A percentile compares a stretch with the other conserved stretches of the same genome.
Evolutionary conservation across 2,329 filamentous ascomycete species (phyloP).

Genomic region (Aspergillus sergii): DNA sequence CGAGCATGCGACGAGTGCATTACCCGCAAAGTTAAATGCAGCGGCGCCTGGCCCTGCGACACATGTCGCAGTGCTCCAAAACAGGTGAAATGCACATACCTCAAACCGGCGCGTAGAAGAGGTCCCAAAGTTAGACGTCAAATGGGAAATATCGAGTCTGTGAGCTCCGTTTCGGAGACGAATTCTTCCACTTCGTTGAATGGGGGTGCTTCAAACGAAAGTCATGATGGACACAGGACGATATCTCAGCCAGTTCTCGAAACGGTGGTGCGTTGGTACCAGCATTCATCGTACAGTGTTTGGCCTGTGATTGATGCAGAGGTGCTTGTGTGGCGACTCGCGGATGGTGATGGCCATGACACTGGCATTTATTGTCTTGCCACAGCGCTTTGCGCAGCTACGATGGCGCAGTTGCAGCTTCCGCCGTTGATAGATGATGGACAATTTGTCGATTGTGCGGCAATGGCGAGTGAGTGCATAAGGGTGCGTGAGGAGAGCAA

Average conservation of each 20-base stretch:
- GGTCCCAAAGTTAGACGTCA: constrained; percentile 29
- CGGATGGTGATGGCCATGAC: background rate
- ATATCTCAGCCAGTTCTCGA: constrained; percentile 19
- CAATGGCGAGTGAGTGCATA: constrained; percentile 27
- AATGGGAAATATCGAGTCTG: background rate
- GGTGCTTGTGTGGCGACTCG: constrained; percentile 19
- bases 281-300: constrained; percentile 30
- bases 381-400: constrained; percentile 33
- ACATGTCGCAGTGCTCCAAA: constrained; percentile 27
- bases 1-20: constrained; percentile 35
- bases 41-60: constrained; percentile 31
- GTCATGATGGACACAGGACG: background rate
- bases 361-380: constrained; percentile 21
- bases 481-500: constrained; percentile 21
- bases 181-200: background rate
- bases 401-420: constrained; percentile 35
- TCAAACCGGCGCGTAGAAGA: constrained; percentile 29
- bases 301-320: constrained; percentile 32
- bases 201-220: background rate
- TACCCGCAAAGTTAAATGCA: constrained; percentile 34
- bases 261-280: constrained; percentile 25
- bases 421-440: constrained; percentile 16
- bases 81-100: constrained; percentile 28
- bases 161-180: background rate
- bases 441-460: constrained; percentile 19